These are phyloP conservation scores for Paxillus ammoniavirescens DNA, from an alignment of 768 basidiomycete genomes.

Conservation along the genomic window DNA sequence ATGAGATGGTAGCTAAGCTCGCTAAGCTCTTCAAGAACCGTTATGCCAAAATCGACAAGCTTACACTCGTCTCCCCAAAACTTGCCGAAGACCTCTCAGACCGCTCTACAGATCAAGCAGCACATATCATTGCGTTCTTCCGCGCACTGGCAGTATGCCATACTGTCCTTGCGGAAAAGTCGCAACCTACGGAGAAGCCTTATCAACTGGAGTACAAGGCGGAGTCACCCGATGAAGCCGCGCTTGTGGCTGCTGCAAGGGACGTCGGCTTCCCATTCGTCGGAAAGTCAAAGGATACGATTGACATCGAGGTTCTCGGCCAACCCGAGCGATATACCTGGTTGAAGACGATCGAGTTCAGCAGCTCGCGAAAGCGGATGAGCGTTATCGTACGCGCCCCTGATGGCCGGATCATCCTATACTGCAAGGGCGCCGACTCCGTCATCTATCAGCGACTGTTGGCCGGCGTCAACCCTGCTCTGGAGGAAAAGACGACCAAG, in stretches of 20 bases:
- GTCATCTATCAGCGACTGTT: constrained; percentile 88
- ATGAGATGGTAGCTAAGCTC: constrained; percentile 75
- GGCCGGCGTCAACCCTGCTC: constrained; percentile 64
- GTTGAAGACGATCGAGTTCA: constrained; percentile 89
- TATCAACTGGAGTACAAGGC: constrained; percentile 86
- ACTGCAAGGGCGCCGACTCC: constrained; percentile 96
- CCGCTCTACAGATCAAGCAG: constrained; percentile 55
- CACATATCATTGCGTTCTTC: constrained; percentile 80
- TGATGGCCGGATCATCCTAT: constrained; percentile 77
- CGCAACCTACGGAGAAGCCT: constrained; percentile 60
- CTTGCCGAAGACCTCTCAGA: constrained; percentile 78
- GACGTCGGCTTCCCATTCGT: constrained; percentile 94
- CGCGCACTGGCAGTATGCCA: constrained; percentile 95
- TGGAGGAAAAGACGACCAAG: constrained; percentile 76
- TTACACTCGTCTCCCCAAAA: constrained; percentile 86
- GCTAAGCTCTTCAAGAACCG: constrained; percentile 84
- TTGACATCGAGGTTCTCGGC: constrained; percentile 93
- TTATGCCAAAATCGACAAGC: constrained; percentile 73
- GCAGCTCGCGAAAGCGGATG: constrained; percentile 93
- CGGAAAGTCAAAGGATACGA: constrained; percentile 61
- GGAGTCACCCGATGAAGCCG: constrained; percentile 94
- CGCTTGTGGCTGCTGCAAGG: constrained; percentile 86
- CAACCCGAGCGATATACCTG: constrained; percentile 78
- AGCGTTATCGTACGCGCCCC: constrained; percentile 86
- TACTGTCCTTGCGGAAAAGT: constrained; percentile 79